Conservation (phyloP, 805 yeast genomes). For the Metschnikowia borealis region DNA sequence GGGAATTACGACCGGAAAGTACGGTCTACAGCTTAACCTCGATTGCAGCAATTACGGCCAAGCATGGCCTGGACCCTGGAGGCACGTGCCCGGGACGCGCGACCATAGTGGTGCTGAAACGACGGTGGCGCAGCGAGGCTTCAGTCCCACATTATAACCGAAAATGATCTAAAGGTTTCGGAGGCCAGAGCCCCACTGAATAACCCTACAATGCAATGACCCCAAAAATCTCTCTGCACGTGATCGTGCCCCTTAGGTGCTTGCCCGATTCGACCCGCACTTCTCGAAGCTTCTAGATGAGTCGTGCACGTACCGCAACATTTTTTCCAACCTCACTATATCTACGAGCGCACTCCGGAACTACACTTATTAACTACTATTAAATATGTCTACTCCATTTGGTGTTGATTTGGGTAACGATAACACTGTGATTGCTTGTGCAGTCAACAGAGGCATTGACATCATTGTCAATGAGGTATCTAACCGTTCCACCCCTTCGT, state of each 20-base stretch:
- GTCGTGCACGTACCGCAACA: conserved; percentile 18
- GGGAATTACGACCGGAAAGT: too few species aligned
- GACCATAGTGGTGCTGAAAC: not conserved
- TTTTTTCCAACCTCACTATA: conserved; percentile 5
- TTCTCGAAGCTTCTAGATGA: conserved; percentile 26
- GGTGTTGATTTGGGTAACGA: conserved; percentile 98
- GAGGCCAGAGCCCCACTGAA: not conserved
- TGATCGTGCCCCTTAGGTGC: not conserved
- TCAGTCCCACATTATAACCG: not conserved
- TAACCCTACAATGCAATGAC: not conserved
- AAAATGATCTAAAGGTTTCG: not conserved
- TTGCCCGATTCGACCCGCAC: not conserved
- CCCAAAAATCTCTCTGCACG: not conserved
- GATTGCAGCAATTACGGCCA: not conserved
- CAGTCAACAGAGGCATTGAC: conserved; percentile 98
- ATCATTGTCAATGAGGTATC: conserved; percentile 97
- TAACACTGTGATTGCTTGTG: conserved; percentile 90
- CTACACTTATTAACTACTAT: not conserved
- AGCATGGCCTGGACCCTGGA: not conserved
- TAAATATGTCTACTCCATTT: conserved; percentile 81
- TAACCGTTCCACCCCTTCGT: conserved; percentile 89
- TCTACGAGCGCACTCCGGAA: not conserved
- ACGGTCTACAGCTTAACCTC: too few species aligned
- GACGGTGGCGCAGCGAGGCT: not conserved
- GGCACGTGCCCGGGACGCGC: conserved; percentile 1